Evolutionary conservation across 106 monocot genomes (phyloP).

Genomic region (Dioscorea alata): DNA sequence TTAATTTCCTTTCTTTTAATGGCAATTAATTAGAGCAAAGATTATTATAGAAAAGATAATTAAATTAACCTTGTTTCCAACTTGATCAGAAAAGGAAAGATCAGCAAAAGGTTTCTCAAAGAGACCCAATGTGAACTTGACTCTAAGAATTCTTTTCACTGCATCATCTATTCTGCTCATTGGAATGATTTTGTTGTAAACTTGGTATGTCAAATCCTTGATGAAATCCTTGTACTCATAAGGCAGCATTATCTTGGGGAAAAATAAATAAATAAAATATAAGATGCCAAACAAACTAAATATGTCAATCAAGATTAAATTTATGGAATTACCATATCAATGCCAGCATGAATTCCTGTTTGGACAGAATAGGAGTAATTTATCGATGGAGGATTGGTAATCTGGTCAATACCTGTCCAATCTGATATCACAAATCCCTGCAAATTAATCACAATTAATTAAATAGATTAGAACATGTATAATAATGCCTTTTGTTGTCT

Average conservation of each 20-base stretch:
- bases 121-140: constrained; percentile 74
- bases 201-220: constrained; percentile 37
- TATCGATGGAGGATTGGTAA: constrained; percentile 24
- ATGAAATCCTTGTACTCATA: constrained; percentile 42
- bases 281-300: too few species aligned
- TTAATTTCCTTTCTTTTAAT: too few species aligned
- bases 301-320: background rate
- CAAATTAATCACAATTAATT: too few species aligned
- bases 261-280: background rate
- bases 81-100: constrained; percentile 29
- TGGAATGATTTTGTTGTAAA: constrained; percentile 49
- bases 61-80: constrained; percentile 56
- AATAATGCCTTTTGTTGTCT: too few species aligned
- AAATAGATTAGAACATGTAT: too few species aligned
- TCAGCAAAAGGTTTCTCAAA: constrained; percentile 73
- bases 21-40: background rate
- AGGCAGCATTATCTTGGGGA: constrained; percentile 61
- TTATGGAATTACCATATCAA: constrained; percentile 47
- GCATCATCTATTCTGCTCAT: constrained; percentile 83
- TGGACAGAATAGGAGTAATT: constrained; percentile 56
- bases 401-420: constrained; percentile 55
- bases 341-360: constrained; percentile 44
- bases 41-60: too few species aligned
- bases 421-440: constrained; percentile 75
- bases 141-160: constrained; percentile 62